Evolutionary conservation across 2,329 filamentous ascomycete species (phyloP).

Genomic region (Trichoderma lentiforme): DNA sequence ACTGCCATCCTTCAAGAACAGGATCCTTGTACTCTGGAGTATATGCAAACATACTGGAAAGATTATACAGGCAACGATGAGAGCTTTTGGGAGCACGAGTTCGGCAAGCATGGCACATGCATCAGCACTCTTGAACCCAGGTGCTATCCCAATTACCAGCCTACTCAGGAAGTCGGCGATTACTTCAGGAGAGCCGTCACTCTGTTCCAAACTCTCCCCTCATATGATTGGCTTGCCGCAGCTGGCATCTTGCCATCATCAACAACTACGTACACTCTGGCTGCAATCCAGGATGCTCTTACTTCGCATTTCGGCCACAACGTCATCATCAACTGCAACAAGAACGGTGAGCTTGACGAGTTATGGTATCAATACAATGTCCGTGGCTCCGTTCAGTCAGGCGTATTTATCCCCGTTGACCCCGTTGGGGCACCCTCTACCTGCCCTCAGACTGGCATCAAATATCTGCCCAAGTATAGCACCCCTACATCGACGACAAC

Average conservation of each 20-base stretch:
- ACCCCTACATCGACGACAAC: background rate
- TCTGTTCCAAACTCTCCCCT: constrained; percentile 63
- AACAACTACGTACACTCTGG: constrained; percentile 54
- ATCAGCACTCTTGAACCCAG: constrained; percentile 63
- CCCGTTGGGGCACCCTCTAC: constrained; percentile 55
- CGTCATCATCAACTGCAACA: constrained; percentile 56
- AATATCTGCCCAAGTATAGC: constrained; percentile 45
- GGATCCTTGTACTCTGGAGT: constrained; percentile 52
- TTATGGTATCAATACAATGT: constrained; percentile 63
- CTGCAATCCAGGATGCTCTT: constrained; percentile 57
- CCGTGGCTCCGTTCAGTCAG: constrained; percentile 54
- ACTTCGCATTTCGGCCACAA: constrained; percentile 49
- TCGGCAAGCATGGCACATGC: constrained; percentile 69
- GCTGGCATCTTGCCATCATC: constrained; percentile 57
- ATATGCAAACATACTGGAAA: constrained; percentile 71
- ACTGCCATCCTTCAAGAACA: constrained; percentile 58
- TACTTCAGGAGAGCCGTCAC: constrained; percentile 64
- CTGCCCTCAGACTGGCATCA: constrained; percentile 61
- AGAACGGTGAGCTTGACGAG: constrained; percentile 44
- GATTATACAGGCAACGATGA: constrained; percentile 62
- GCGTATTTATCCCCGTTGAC: constrained; percentile 55
- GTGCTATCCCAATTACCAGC: constrained; percentile 61
- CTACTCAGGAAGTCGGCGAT: constrained; percentile 63
- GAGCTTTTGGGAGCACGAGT: constrained; percentile 70
- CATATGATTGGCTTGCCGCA: constrained; percentile 58